These are phyloP conservation scores for Citrullus colocynthis DNA, from an alignment of 306 rosid genomes.

Conservation along the genomic window DNA sequence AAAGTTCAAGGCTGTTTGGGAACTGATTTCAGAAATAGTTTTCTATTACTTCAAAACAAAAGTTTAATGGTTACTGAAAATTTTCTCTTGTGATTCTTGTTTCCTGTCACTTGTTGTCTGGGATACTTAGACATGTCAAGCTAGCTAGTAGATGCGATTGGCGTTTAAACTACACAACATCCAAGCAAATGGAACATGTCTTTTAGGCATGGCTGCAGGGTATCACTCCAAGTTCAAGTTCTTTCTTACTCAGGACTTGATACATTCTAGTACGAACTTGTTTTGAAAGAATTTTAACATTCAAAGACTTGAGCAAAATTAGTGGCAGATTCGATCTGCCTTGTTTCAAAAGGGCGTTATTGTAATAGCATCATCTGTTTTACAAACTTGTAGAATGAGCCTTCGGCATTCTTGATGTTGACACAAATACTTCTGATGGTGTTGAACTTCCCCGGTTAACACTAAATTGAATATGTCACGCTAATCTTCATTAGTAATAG, in stretches of 20 bases:
- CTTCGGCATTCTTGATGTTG: too few relatives aligned
- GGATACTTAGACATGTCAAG: not conserved
- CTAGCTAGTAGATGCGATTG: not conserved
- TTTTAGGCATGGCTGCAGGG: constrained; percentile 73
- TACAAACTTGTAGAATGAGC: too few relatives aligned
- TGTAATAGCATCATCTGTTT: constrained; percentile 14
- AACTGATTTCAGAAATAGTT: not conserved
- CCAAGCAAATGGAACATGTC: constrained; percentile 36
- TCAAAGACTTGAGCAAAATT: constrained; percentile 55
- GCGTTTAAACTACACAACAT: constrained; percentile 25
- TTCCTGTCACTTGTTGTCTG: not conserved
- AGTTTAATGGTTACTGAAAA: not conserved
- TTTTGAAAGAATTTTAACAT: constrained; percentile 62
- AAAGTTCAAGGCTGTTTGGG: not conserved
- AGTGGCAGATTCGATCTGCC: constrained; percentile 56
- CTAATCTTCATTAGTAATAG: too few relatives aligned
- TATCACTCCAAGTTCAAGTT: constrained; percentile 59
- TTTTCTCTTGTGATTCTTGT: not conserved
- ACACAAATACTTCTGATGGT: too few relatives aligned
- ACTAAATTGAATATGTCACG: too few relatives aligned
- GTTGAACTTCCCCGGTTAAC: too few relatives aligned
- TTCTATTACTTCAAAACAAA: not conserved
- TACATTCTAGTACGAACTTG: constrained; percentile 56
- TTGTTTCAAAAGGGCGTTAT: constrained; percentile 75
- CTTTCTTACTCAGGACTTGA: constrained; percentile 52